These are phyloP conservation scores for Phytophthora litchii DNA, from an alignment of 352 stramenopile genomes.

Conservation along the genomic window DNA sequence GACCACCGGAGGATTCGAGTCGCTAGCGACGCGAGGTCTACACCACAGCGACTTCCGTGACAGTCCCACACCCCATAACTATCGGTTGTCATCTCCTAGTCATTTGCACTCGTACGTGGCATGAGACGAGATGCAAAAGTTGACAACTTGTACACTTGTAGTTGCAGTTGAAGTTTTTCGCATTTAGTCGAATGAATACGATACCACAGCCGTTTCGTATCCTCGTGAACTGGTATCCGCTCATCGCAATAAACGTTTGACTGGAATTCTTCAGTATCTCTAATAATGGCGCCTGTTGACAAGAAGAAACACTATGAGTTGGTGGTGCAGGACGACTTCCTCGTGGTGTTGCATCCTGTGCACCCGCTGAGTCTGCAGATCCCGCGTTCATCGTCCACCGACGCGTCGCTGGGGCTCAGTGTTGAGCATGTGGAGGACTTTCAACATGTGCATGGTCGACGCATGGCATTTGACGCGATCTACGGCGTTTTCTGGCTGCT, in stretches of 20 bases:
- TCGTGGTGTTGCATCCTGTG: conserved; percentile 60
- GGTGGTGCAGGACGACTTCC: conserved; percentile 75
- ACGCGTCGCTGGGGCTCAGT: conserved; percentile 50
- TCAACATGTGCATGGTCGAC: conserved; percentile 70
- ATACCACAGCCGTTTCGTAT: conserved; percentile 15
- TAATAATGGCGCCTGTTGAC: conserved; percentile 22
- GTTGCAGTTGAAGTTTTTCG: conserved; percentile 21
- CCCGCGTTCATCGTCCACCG: conserved; percentile 33
- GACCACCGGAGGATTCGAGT: conserved; percentile 22
- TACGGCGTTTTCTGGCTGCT: conserved; percentile 81
- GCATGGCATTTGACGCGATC: conserved; percentile 80
- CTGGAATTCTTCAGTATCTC: conserved; percentile 9
- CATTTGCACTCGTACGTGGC: conserved; percentile 22
- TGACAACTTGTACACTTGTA: background rate
- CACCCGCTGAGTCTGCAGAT: conserved; percentile 60
- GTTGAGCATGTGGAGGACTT: conserved; percentile 69
- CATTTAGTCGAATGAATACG: conserved; percentile 11
- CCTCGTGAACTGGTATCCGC: conserved; percentile 2
- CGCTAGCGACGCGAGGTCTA: conserved; percentile 17
- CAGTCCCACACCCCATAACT: conserved; percentile 42
- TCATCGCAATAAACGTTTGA: conserved; percentile 1
- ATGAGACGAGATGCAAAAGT: conserved; percentile 16
- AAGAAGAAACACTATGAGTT: conserved; percentile 59
- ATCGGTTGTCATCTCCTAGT: conserved; percentile 33
- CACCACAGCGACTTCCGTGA: conserved; percentile 46